These are phyloP conservation scores for Paramecium biaurelia DNA, from an alignment of 73 alveolate genomes.

Conservation along the genomic window DNA sequence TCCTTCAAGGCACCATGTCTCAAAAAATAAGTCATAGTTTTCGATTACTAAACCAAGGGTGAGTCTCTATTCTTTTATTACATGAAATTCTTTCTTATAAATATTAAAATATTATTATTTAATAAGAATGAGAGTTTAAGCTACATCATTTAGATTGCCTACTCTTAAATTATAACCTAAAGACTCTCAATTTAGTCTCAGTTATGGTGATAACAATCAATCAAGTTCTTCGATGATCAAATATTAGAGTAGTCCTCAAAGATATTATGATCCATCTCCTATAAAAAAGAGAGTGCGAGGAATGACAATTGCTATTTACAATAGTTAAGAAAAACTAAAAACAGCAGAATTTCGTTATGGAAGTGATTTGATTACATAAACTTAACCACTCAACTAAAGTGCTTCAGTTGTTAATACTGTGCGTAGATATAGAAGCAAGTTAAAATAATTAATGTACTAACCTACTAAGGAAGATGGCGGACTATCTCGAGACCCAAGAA, in stretches of 20 bases:
- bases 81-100: not conserved
- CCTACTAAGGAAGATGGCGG: not conserved
- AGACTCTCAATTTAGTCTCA: not conserved
- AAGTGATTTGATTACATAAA: not conserved
- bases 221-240: slow-evolving; percentile 19
- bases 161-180: not conserved
- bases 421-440: slow-evolving; percentile 13
- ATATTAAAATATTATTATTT: not conserved
- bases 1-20: slow-evolving; percentile 84
- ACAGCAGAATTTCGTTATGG: slow-evolving; percentile 19
- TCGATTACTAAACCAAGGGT: slow-evolving; percentile 59
- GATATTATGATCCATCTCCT: not conserved
- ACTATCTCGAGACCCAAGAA: slow-evolving; percentile 32
- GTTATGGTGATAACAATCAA: not conserved
- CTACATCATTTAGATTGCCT: slow-evolving; percentile 37
- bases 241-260: slow-evolving; percentile 24
- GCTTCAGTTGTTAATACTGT: slow-evolving; percentile 1
- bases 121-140: slow-evolving; percentile 16
- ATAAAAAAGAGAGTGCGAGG: slow-evolving; percentile 29
- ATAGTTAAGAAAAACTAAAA: slow-evolving; percentile 27
- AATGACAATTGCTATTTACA: slow-evolving; percentile 20
- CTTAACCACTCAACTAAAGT: not conserved
- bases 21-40: slow-evolving; percentile 67
- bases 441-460: slow-evolving; percentile 8
- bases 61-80: not conserved